phyloP scores from a whole-genome alignment of 306 rosid species.

The Rosa lucieae region DNA sequence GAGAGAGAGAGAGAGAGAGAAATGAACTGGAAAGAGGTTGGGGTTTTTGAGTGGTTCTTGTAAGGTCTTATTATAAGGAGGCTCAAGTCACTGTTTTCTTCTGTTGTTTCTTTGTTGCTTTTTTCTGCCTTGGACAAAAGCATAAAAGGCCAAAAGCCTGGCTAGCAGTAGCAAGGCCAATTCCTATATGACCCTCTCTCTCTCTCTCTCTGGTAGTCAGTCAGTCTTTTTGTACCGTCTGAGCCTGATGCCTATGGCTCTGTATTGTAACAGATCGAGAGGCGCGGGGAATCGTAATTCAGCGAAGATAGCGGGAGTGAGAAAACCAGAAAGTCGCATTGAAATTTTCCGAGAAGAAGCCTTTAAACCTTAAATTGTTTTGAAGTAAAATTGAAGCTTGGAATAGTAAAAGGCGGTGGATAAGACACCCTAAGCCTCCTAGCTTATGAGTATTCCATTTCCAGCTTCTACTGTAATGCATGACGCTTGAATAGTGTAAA shows the following conservation, averaged over 20 bases:
- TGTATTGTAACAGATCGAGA: background rate
- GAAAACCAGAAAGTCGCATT: slow-evolving; percentile 19
- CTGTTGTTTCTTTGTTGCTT: slow-evolving; percentile 6
- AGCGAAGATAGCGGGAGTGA: slow-evolving; percentile 51
- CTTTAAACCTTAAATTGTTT: background rate
- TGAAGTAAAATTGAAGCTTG: background rate
- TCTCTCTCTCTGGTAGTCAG: slow-evolving; percentile 3
- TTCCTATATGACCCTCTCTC: slow-evolving; percentile 8
- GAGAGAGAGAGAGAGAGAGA: background rate
- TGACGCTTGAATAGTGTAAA: background rate
- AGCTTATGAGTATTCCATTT: background rate
- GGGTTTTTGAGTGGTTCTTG: slow-evolving; percentile 38
- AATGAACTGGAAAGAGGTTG: slow-evolving; percentile 23
- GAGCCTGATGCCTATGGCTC: slow-evolving; percentile 18
- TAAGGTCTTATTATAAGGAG: slow-evolving; percentile 45
- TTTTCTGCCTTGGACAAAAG: slow-evolving; percentile 44
- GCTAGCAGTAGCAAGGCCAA: slow-evolving; percentile 25
- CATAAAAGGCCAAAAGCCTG: slow-evolving; percentile 44
- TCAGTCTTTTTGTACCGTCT: background rate
- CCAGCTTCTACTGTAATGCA: background rate
- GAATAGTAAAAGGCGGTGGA: background rate
- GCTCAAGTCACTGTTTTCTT: slow-evolving; percentile 38
- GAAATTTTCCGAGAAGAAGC: background rate
- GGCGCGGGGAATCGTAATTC: slow-evolving; percentile 34
- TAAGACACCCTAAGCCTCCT: slow-evolving; percentile 1